Conservation (phyloP, 1,284 basidiomycete species). For the Mycena sp. region DNA sequence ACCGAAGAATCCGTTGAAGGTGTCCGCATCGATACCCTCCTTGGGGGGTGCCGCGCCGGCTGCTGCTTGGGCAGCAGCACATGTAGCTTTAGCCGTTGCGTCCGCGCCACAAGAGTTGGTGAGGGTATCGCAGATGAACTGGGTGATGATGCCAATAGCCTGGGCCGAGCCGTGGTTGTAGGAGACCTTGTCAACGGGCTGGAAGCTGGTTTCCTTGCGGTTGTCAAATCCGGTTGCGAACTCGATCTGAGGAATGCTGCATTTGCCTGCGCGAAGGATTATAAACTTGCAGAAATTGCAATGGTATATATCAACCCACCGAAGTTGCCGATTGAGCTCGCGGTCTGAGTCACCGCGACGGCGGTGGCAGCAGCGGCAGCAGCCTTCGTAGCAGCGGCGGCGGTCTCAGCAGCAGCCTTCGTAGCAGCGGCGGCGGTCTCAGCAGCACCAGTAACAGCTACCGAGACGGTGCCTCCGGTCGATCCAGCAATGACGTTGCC, state of each 20-base stretch:
- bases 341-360: too few species aligned
- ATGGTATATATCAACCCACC: conserved; percentile 37
- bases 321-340: conserved; percentile 49
- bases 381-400: conserved; percentile 30
- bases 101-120: conserved; percentile 61
- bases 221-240: conserved; percentile 61
- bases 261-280: conserved; percentile 30
- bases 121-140: conserved; percentile 63
- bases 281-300: background rate
- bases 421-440: conserved; percentile 33
- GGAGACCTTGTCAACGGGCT: conserved; percentile 55
- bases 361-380: conserved; percentile 22
- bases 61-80: conserved; percentile 52
- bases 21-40: conserved; percentile 65
- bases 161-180: conserved; percentile 63
- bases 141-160: conserved; percentile 61
- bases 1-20: conserved; percentile 65
- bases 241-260: conserved; percentile 61
- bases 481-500: conserved; percentile 22
- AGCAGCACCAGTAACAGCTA: conserved; percentile 23
- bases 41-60: conserved; percentile 50
- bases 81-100: conserved; percentile 58
- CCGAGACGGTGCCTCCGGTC: conserved; percentile 21
- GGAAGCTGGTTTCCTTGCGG: conserved; percentile 61
- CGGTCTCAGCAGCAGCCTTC: conserved; percentile 22